A percentile compares a stretch with the other conserved stretches of the same genome.
Conservation (phyloP, 345 rosid genomes). For the Salix brachista region DNA sequence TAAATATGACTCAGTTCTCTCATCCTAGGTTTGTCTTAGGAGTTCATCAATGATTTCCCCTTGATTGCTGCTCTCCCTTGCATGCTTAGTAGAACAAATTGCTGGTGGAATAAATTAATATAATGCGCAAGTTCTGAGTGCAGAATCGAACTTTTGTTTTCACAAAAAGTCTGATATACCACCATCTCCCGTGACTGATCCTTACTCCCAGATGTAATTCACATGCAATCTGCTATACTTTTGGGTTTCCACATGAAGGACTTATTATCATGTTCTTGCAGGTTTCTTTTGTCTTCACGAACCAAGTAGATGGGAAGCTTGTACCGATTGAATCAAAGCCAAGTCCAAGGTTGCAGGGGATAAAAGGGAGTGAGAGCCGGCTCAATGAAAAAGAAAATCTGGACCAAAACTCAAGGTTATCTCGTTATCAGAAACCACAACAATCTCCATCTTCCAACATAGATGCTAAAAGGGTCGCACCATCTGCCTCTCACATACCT, state of each 20-base stretch:
- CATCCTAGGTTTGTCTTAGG: neutral
- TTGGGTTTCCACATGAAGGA: neutral
- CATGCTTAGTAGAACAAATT: neutral
- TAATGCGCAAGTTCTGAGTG: neutral
- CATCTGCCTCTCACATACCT: constrained; percentile 27
- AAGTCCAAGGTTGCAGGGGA: constrained; percentile 30
- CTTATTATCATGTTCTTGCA: constrained; percentile 28
- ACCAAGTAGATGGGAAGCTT: constrained; percentile 93
- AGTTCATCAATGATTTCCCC: neutral
- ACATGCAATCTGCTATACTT: neutral
- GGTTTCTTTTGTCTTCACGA: constrained; percentile 85
- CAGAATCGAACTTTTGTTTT: neutral
- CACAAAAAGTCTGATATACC: neutral
- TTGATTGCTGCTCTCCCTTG: too few species aligned
- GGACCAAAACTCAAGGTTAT: constrained; percentile 28
- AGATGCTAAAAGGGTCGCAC: constrained; percentile 18
- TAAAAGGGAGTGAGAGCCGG: constrained; percentile 17
- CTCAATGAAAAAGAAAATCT: constrained; percentile 25
- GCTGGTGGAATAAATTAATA: neutral
- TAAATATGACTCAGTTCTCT: neutral
- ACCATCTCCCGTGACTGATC: neutral
- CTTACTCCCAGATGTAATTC: neutral
- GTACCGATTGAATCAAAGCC: constrained; percentile 64
- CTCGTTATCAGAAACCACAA: constrained; percentile 34
- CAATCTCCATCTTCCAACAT: constrained; percentile 24